These are phyloP conservation scores for Leccinum solheimii DNA, from an alignment of 1,284 basidiomycete species.

Conservation along the genomic window DNA sequence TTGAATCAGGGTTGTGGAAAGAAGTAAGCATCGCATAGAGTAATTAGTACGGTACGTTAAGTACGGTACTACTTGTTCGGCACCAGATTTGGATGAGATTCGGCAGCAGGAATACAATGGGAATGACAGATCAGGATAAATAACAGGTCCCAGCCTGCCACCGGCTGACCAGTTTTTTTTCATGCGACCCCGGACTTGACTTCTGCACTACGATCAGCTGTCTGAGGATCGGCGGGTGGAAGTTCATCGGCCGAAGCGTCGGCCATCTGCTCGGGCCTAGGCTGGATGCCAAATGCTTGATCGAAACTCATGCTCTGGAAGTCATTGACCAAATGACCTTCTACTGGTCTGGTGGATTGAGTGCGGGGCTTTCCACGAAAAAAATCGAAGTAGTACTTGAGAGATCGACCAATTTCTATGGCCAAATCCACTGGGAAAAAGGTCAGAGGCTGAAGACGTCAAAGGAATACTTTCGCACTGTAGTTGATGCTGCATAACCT, in stretches of 20 bases:
- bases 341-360: slow-evolving; percentile 31
- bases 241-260: slow-evolving; percentile 1
- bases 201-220: too few species aligned
- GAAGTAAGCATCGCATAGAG: too few species aligned
- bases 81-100: too few species aligned
- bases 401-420: slow-evolving; percentile 59
- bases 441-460: slow-evolving; percentile 7
- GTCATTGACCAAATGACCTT: slow-evolving; percentile 28
- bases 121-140: too few species aligned
- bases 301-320: slow-evolving; percentile 41
- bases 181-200: too few species aligned
- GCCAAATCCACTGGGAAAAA: slow-evolving; percentile 56
- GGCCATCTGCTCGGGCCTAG: slow-evolving; percentile 14
- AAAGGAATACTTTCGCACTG: slow-evolving; percentile 40
- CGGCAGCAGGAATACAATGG: too few species aligned
- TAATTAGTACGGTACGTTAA: too few species aligned
- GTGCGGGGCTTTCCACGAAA: slow-evolving; percentile 47
- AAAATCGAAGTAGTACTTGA: slow-evolving; percentile 61
- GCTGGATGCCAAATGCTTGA: slow-evolving; percentile 51
- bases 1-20: too few species aligned
- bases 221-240: too few species aligned
- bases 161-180: too few species aligned
- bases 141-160: too few species aligned
- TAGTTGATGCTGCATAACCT: slow-evolving; percentile 61
- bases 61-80: too few species aligned